Evolutionary conservation across 1,284 basidiomycete species (phyloP).

Genomic region (Ganoderma sinense): DNA sequence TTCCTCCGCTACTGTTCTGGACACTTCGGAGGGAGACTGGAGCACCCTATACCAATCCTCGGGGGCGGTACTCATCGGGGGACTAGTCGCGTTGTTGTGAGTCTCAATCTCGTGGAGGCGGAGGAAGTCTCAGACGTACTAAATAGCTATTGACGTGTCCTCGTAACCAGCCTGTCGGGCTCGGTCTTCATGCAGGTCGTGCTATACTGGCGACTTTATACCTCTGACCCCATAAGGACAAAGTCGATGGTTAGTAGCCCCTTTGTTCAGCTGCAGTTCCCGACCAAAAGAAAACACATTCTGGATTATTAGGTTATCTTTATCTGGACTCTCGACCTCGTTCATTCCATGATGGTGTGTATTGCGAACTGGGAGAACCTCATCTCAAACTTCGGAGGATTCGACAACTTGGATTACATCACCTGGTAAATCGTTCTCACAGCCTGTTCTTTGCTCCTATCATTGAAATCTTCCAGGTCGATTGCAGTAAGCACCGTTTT

Average conservation of each 20-base stretch:
- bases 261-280: background rate
- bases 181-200: constrained; percentile 19
- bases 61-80: constrained; percentile 21
- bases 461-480: constrained; percentile 7
- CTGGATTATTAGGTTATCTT: constrained; percentile 6
- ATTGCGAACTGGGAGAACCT: constrained; percentile 27
- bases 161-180: constrained; percentile 14
- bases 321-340: constrained; percentile 19
- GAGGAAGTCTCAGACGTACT: background rate
- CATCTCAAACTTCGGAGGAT: constrained; percentile 14
- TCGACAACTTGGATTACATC: constrained; percentile 14
- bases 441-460: background rate
- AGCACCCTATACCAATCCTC: constrained; percentile 4
- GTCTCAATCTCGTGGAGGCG: background rate
- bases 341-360: constrained; percentile 22
- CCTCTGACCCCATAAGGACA: constrained; percentile 7
- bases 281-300: background rate
- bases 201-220: constrained; percentile 15
- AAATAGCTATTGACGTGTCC: background rate
- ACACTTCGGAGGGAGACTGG: background rate
- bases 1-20: background rate
- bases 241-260: constrained; percentile 11
- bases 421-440: constrained; percentile 13
- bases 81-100: constrained; percentile 22
- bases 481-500: constrained; percentile 15